Conservation (phyloP, 441 rosid genomes). For the Arabidopsis hybrid region DNA sequence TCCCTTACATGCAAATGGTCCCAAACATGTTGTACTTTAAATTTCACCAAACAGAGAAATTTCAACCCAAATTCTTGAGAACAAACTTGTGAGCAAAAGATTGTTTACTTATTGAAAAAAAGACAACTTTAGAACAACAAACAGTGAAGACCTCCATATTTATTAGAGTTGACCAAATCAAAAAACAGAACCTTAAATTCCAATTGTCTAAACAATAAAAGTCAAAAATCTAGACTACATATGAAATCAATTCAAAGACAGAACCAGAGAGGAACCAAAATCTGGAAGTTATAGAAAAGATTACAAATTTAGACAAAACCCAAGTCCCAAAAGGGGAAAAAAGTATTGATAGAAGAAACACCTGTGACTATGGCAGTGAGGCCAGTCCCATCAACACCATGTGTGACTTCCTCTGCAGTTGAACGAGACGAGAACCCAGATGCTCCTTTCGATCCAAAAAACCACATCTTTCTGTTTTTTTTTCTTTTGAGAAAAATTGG, state of each 20-base stretch:
- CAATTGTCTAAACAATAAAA: neutral
- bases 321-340: neutral
- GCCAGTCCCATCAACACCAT: slow-evolving; percentile 61
- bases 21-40: slow-evolving; percentile 18
- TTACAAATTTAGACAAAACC: neutral
- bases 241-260: neutral
- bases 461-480: slow-evolving; percentile 47
- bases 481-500: no score
- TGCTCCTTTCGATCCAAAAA: slow-evolving; percentile 61
- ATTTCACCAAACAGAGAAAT: slow-evolving; percentile 12
- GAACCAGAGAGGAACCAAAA: no score
- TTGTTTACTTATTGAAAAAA: neutral
- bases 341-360: slow-evolving; percentile 11
- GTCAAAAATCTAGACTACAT: neutral
- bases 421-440: slow-evolving; percentile 67
- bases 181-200: neutral
- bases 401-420: slow-evolving; percentile 65
- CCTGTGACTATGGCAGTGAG: slow-evolving; percentile 71
- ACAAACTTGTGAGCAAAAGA: neutral
- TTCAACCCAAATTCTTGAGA: neutral
- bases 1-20: slow-evolving; percentile 32
- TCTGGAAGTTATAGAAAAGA: neutral
- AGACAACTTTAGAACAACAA: neutral
- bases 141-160: neutral
- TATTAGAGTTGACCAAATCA: neutral